Evolutionary conservation across 176 grass and related monocot species (phyloP).

Genomic region (maize (Zea mays)): Zm-B73-REFERENCE-NAM-5.0 NC_050104.1:97882501-97883000

Average conservation of each 20-base stretch:
- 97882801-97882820: slow-evolving; percentile 59
- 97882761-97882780: slow-evolving; percentile 95
- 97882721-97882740: slow-evolving; percentile 54
- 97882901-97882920: slow-evolving; percentile 13
- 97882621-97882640: slow-evolving; percentile 30
- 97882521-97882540: slow-evolving; percentile 97
- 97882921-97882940: slow-evolving; percentile 71
- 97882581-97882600: slow-evolving; percentile 94
- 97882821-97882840: background rate
- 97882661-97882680: background rate
- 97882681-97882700: slow-evolving; percentile 40
- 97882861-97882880: background rate
- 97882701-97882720: slow-evolving; percentile 51
- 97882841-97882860: too few species aligned
- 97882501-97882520: slow-evolving; percentile 91
- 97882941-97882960: slow-evolving; percentile 89
- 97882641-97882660: too few species aligned
- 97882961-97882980: slow-evolving; percentile 84
- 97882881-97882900: background rate
- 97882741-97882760: slow-evolving; percentile 54
- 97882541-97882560: slow-evolving; percentile 97
- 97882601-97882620: slow-evolving; percentile 64
- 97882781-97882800: slow-evolving; percentile 69
- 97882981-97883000: slow-evolving; percentile 81
- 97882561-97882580: slow-evolving; percentile 98